Evolutionary conservation across 75 land plant species (phyloP).

Genomic region (Cunninghamia lanceolata): DNA sequence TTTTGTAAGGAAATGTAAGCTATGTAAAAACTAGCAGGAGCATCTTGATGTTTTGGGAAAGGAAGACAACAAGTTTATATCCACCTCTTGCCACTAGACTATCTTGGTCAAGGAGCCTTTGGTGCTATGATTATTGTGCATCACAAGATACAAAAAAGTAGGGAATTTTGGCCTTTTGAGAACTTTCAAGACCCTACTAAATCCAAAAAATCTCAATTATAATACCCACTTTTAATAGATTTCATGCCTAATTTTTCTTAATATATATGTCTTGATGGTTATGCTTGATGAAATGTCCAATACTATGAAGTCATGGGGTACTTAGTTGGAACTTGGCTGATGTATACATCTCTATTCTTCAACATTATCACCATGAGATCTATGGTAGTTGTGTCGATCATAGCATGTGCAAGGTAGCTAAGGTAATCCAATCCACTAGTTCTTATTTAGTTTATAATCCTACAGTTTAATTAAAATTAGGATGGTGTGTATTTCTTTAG

Average conservation of each 20-base stretch:
- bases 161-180: no score
- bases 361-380: slow-evolving; percentile 17
- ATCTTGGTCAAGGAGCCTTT: no score
- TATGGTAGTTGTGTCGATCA: slow-evolving; percentile 24
- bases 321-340: slow-evolving; percentile 19
- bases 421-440: neutral
- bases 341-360: slow-evolving; percentile 16
- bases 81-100: no score
- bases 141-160: no score
- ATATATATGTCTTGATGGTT: neutral
- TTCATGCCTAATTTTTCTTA: neutral
- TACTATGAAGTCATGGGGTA: slow-evolving; percentile 24
- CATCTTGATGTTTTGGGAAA: no score
- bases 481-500: no score
- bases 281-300: neutral
- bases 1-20: no score
- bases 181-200: neutral
- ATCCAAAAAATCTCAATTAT: neutral
- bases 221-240: neutral
- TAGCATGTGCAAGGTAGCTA: slow-evolving; percentile 33
- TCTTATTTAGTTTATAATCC: no score
- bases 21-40: no score
- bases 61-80: no score
- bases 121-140: no score
- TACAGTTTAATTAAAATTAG: no score